phyloP scores from a whole-genome alignment of 768 basidiomycete genomes.

The Lepiota venenata region DNA sequence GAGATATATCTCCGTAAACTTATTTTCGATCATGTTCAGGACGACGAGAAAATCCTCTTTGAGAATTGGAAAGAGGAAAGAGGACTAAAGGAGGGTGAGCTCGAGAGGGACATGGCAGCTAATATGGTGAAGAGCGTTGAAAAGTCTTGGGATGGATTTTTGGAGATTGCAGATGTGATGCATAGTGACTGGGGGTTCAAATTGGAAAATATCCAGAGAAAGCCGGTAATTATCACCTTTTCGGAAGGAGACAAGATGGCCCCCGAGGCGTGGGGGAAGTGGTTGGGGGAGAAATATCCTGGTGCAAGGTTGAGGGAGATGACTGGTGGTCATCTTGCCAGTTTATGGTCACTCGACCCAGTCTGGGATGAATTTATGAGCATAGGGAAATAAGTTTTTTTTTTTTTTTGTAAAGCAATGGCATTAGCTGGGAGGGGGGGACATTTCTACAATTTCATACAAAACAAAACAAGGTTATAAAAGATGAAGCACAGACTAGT shows the following conservation, averaged over 20 bases:
- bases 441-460: constrained; percentile 18
- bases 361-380: constrained; percentile 39
- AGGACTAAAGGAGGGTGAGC: constrained; percentile 38
- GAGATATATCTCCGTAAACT: constrained; percentile 35
- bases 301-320: constrained; percentile 38
- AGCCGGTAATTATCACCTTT: constrained; percentile 41
- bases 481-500: constrained; percentile 41
- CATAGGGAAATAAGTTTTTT: background rate
- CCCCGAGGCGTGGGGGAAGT: constrained; percentile 42
- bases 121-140: constrained; percentile 45
- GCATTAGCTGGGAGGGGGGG: background rate
- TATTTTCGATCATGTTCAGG: constrained; percentile 32
- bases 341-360: constrained; percentile 41
- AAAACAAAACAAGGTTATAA: constrained; percentile 15
- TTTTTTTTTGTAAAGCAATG: constrained; percentile 1
- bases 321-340: constrained; percentile 47
- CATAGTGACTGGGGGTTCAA: constrained; percentile 52
- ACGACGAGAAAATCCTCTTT: constrained; percentile 36
- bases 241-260: constrained; percentile 39
- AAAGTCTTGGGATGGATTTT: constrained; percentile 50
- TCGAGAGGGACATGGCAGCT: constrained; percentile 36
- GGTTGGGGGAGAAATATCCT: constrained; percentile 44
- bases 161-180: constrained; percentile 35
- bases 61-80: constrained; percentile 38
- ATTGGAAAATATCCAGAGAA: constrained; percentile 42